Evolutionary conservation across 495 filamentous ascomycete species (phyloP), one percentile per base, ranked within the genome.

Genomic region (Cetradonia linearis): DNA sequence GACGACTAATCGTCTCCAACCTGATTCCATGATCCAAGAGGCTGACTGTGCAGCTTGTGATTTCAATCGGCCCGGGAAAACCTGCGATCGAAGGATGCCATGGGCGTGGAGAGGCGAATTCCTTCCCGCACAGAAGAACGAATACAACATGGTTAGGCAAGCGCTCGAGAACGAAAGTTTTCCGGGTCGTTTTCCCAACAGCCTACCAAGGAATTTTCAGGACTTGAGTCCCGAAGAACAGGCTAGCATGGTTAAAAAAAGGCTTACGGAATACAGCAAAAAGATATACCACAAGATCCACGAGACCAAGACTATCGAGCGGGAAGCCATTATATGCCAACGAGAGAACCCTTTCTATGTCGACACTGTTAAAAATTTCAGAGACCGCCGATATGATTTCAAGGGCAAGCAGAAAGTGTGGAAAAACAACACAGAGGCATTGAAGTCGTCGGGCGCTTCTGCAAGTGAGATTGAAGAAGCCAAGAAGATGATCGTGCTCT

Each of bases 271-370:
- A 46, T 99, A 95, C 76, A 92, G 87, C 70, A 96, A 96, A 72
- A 97, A 97, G 72, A 94, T 99, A 60, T 99, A 99, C 70, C 92
- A 99, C 78, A 97, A 96, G 69, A 96, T 99, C 62, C 93, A 96
- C 69, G 94, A 96, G 60, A 86, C 87, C 18, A 92, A 86, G 60
- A 97, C 91, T 0, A 90, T 95, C 63, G 88, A 93, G 61, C 84
- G 90, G 55, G 93, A 97, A 67, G 93, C 93, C 3, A 96, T 99
- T 68, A 96, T 99, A 63, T 99, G 93, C 70, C 93, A 99, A 68
- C 82, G 93, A 60, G 93, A 99, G 70, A 99, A 99, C 64, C 93
- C 93, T 0, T 99, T 99, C 70, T 99, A 99, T 67, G 91, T 99
- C 59, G 80, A 99, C 70, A 99, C 93, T 1, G 93, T 99, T 47